phyloP scores from a whole-genome alignment of 2,329 filamentous ascomycete species.

The Thelonectria rubi region DNA sequence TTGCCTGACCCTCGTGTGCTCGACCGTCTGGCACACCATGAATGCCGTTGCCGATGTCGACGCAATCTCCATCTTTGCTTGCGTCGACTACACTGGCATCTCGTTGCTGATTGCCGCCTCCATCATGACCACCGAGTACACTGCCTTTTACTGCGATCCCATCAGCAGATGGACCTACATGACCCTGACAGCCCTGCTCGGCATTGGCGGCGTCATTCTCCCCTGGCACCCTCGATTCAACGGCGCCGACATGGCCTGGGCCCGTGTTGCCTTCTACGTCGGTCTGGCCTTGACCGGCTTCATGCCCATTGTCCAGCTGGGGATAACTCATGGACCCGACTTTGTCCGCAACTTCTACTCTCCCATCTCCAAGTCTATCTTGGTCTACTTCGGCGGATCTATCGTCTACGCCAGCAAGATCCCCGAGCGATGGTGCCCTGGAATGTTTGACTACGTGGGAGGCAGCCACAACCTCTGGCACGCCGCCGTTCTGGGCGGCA shows the following conservation, averaged over 20 bases:
- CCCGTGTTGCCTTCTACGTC: conserved; percentile 90
- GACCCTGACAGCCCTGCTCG: conserved; percentile 79
- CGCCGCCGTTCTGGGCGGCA: conserved; percentile 90
- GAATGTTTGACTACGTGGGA: conserved; percentile 93
- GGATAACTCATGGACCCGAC: conserved; percentile 76
- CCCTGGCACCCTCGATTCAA: conserved; percentile 98
- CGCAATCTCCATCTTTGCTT: conserved; percentile 93
- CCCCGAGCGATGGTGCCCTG: conserved; percentile 91
- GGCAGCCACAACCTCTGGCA: conserved; percentile 99
- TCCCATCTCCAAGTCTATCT: conserved; percentile 82
- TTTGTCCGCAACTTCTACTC: conserved; percentile 93
- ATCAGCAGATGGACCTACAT: conserved; percentile 88
- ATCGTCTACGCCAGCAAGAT: conserved; percentile 90
- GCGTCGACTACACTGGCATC: conserved; percentile 98
- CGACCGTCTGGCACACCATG: conserved; percentile 98
- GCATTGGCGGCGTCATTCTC: conserved; percentile 86
- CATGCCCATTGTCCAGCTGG: conserved; percentile 86
- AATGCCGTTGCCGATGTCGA: conserved; percentile 91
- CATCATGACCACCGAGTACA: conserved; percentile 98
- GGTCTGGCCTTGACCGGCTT: conserved; percentile 88
- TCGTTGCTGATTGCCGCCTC: conserved; percentile 93
- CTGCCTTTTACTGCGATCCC: conserved; percentile 97
- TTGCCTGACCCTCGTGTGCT: conserved; percentile 93
- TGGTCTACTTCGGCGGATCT: conserved; percentile 87
- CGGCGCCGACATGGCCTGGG: conserved; percentile 89